A percentile compares a stretch with the other conserved stretches of the same genome.
Conservation (phyloP, 2,329 filamentous ascomycete species). For the Colletotrichum ledebouriae region DNA sequence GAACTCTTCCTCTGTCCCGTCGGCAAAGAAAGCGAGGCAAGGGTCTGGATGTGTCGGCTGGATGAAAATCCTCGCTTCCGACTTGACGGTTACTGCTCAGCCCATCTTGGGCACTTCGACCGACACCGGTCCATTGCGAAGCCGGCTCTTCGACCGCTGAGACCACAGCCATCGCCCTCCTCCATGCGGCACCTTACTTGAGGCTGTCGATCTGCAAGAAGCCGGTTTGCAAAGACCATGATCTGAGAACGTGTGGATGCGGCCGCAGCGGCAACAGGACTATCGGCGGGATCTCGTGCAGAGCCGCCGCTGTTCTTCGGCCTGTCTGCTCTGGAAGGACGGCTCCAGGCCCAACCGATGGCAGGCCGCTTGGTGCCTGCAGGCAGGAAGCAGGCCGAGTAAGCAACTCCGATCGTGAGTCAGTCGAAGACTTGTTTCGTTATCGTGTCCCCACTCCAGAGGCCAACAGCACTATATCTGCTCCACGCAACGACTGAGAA, state of each 20-base stretch:
- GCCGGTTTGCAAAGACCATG: not conserved
- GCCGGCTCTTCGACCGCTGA: not conserved
- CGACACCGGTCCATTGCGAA: too few relatives aligned
- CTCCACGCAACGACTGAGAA: conserved; percentile 16
- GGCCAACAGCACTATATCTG: conserved; percentile 34
- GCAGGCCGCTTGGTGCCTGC: not conserved
- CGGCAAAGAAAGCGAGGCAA: not conserved
- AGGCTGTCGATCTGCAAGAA: not conserved
- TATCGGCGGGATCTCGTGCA: not conserved
- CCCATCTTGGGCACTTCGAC: not conserved
- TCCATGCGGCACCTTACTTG: not conserved
- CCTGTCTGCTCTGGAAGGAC: not conserved
- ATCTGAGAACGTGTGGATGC: not conserved
- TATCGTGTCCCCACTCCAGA: conserved; percentile 5
- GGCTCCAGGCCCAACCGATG: conserved; percentile 8
- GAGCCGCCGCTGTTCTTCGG: conserved; percentile 7
- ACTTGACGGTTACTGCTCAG: conserved; percentile 1
- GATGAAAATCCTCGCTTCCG: not conserved
- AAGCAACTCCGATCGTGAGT: conserved; percentile 26
- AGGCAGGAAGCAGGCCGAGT: conserved; percentile 4
- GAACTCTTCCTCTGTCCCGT: not conserved
- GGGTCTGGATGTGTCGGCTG: conserved; percentile 5
- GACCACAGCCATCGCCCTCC: conserved; percentile 1
- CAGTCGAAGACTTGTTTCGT: conserved; percentile 32
- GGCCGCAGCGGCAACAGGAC: not conserved